Base-by-base conservation (phyloP, 768 basidiomycete species). In the Phlebiopsis gigantea region DNA sequence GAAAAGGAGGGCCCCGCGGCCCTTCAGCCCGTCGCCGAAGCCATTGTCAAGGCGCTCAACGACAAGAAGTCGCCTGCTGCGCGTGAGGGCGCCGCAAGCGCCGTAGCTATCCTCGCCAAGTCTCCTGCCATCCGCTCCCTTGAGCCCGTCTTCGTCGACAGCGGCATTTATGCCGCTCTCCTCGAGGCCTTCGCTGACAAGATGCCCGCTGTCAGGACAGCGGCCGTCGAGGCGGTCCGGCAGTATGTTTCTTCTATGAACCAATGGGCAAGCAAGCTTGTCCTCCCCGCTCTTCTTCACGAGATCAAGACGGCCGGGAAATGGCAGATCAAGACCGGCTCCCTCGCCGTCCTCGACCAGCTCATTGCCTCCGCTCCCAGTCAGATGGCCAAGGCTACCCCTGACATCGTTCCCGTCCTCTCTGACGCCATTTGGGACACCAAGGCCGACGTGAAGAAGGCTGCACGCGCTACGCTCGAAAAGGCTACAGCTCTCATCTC, bases 401-500 rank as follows among this genome's bases (percentile, higher is more conserved):
- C 92, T 58, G 93, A 96, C 46, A 91, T 98, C 61, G 88, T 98
- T 62, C 94, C 95, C 59, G 79, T 98, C 66, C 91, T 98, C 66
- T 73, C 95, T 34, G 95, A 93, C 69, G 93, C 89, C 57, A 96
- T 98, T 66, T 98, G 96, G 96, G 95, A 97, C 74, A 96, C 93
- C 73, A 98, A 98, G 78, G 85, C 93, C 46, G 93, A 97, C 62
- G 96, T 98, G 73, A 98, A 98, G 87, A 97, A 98, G 81, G 90
- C 92, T 39, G 94, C 96, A 59, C 92, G 93, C 69, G 87, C 90
- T 71, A 87, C 94, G 61, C 85, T 98, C 68, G 91, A 91, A 66
- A 95, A 94, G 80, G 87, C 93, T 62, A 93, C 90, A 66, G 92
- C 92, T 67, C 79, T 98, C 63, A 83, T 97, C 63, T 93, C 93